Conservation (phyloP, 2,329 filamentous ascomycete species). For the Pseudocercospora vitis region DNA sequence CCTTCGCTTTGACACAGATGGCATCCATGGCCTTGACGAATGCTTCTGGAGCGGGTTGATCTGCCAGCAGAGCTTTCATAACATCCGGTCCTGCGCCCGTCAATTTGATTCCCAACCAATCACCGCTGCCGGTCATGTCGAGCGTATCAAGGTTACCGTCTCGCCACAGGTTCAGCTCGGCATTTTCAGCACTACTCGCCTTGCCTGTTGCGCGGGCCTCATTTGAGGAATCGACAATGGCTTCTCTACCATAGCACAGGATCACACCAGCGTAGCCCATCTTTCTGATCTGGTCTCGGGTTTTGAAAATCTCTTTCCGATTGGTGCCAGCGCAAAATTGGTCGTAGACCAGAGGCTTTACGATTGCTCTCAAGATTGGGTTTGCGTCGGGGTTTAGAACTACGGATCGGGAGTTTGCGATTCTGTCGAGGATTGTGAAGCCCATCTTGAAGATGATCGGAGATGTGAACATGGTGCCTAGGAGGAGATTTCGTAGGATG, state of each 20-base stretch:
- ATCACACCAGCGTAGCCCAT: constrained; percentile 57
- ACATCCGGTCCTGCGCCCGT: constrained; percentile 51
- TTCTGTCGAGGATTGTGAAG: constrained; percentile 36
- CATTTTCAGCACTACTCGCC: constrained; percentile 48
- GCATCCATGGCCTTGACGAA: constrained; percentile 46
- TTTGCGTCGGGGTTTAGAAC: constrained; percentile 53
- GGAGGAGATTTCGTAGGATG: constrained; percentile 35
- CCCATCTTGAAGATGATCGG: constrained; percentile 36
- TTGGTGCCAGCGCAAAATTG: constrained; percentile 59
- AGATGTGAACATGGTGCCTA: constrained; percentile 37
- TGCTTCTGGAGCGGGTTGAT: constrained; percentile 42
- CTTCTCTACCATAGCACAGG: constrained; percentile 55
- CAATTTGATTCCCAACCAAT: constrained; percentile 56
- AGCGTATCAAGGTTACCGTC: constrained; percentile 56
- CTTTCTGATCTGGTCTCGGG: constrained; percentile 47
- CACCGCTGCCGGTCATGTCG: constrained; percentile 52
- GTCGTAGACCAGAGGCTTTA: constrained; percentile 54
- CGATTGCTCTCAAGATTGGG: constrained; percentile 45
- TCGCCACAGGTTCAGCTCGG: constrained; percentile 51
- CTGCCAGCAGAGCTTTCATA: constrained; percentile 43
- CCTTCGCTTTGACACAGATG: constrained; percentile 47
- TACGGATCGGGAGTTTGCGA: constrained; percentile 46
- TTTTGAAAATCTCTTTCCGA: constrained; percentile 48
- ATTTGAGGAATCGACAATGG: constrained; percentile 27
- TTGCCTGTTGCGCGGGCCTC: constrained; percentile 17